Evolutionary conservation across 768 basidiomycete species (phyloP).

Genomic region (Lepiota brunneoincarnata): DNA sequence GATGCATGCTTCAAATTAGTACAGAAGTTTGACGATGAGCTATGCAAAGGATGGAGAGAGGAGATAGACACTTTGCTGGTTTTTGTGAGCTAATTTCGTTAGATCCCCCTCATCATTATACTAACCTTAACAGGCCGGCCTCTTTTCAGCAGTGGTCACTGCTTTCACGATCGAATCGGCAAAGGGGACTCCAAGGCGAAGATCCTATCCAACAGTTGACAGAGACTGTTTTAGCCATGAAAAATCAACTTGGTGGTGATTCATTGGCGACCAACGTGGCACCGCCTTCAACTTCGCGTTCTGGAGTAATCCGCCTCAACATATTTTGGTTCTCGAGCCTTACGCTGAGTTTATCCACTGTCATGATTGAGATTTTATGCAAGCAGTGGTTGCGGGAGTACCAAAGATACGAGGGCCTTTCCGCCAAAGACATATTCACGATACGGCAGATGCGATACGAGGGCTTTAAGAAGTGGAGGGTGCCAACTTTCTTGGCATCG

Average conservation of each 20-base stretch:
- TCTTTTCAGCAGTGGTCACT: conserved; percentile 13
- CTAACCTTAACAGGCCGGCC: conserved; percentile 8
- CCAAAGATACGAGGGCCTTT: conserved; percentile 16
- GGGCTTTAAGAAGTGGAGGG: conserved; percentile 8
- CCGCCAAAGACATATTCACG: conserved; percentile 17
- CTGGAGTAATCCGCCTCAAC: conserved; percentile 17
- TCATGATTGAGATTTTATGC: conserved; percentile 20
- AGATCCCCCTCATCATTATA: background rate
- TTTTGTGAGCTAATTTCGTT: conserved; percentile 2
- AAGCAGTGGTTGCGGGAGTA: conserved; percentile 24
- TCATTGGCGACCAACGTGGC: conserved; percentile 3
- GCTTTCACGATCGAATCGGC: conserved; percentile 11
- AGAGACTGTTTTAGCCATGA: too few relatives aligned
- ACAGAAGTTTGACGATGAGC: conserved; percentile 14
- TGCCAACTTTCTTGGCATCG: conserved; percentile 5
- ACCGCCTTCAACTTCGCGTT: background rate
- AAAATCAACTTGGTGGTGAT: too few relatives aligned
- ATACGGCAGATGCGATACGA: conserved; percentile 15
- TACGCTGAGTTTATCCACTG: conserved; percentile 18
- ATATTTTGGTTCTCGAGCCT: conserved; percentile 20
- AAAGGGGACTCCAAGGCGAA: conserved; percentile 1
- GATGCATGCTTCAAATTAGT: conserved; percentile 16
- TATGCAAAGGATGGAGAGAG: conserved; percentile 18
- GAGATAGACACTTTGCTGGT: conserved; percentile 19
- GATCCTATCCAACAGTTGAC: background rate